Evolutionary conservation across 106 monocot species (phyloP).

Genomic region (Cymbidium sinense): DNA sequence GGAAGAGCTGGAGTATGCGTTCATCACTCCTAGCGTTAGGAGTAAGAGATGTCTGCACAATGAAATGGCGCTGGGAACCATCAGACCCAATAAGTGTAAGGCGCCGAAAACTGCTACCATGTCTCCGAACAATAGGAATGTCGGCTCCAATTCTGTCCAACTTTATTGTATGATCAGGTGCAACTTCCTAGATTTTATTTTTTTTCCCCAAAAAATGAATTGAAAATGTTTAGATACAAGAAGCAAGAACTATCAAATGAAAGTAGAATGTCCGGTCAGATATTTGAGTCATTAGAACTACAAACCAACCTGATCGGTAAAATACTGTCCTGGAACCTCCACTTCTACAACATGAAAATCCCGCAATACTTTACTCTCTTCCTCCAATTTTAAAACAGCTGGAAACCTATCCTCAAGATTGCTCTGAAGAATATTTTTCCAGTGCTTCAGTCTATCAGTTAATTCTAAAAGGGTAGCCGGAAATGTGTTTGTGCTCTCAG

Average conservation of each 20-base stretch:
- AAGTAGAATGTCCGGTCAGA: neutral
- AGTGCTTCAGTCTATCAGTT: constrained; percentile 87
- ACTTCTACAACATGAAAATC: constrained; percentile 99
- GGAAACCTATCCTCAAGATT: constrained; percentile 99
- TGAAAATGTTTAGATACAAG: constrained; percentile 3
- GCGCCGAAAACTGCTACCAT: constrained; percentile 93
- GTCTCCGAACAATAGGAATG: constrained; percentile 90
- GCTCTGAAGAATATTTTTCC: constrained; percentile 98
- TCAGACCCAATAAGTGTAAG: constrained; percentile 98
- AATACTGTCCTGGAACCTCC: constrained; percentile 96
- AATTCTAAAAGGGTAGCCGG: constrained; percentile 78
- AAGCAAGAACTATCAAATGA: constrained; percentile 4
- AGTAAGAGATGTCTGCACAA: constrained; percentile 95
- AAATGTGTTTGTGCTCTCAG: constrained; percentile 89
- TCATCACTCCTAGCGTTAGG: constrained; percentile 99
- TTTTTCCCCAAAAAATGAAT: neutral
- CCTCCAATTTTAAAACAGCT: constrained; percentile 88
- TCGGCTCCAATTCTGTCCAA: constrained; percentile 87
- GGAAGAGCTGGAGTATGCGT: constrained; percentile 88
- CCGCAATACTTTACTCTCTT: constrained; percentile 89
- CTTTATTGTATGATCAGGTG: constrained; percentile 98
- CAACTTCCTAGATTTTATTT: constrained; percentile 57
- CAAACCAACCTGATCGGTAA: constrained; percentile 80
- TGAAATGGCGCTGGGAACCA: constrained; percentile 98
- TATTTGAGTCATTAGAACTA: neutral